These are phyloP conservation scores for Glaciozyma antarctica DNA, from an alignment of 768 basidiomycete genomes.

Conservation along the genomic window DNA sequence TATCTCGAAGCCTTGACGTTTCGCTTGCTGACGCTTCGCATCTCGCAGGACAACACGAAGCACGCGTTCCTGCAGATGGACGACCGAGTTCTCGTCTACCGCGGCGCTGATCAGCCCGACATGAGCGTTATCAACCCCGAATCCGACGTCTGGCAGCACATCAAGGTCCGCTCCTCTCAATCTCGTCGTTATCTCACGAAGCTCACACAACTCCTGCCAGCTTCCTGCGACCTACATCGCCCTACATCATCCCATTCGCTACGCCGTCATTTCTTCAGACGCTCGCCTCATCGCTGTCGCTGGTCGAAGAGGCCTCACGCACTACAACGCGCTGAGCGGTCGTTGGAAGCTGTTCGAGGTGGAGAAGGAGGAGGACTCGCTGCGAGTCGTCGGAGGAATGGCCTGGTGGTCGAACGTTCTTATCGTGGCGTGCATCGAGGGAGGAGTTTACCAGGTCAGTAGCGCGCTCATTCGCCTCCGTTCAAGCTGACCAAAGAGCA, in stretches of 20 bases:
- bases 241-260: slow-evolving; percentile 86
- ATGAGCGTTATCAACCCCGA: slow-evolving; percentile 97
- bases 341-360: slow-evolving; percentile 85
- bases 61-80: slow-evolving; percentile 94
- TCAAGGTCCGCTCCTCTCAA: slow-evolving; percentile 52
- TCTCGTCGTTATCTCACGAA: slow-evolving; percentile 5
- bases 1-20: neutral
- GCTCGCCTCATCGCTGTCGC: slow-evolving; percentile 87
- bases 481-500: neutral
- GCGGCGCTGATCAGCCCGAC: slow-evolving; percentile 94
- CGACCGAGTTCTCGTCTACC: slow-evolving; percentile 82
- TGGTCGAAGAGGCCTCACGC: slow-evolving; percentile 77
- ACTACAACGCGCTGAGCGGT: slow-evolving; percentile 88
- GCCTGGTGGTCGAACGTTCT: slow-evolving; percentile 95
- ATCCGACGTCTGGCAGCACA: slow-evolving; percentile 94
- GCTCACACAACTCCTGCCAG: slow-evolving; percentile 43
- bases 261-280: slow-evolving; percentile 80
- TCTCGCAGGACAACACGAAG: slow-evolving; percentile 79
- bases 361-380: slow-evolving; percentile 73
- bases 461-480: slow-evolving; percentile 36
- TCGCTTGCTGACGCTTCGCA: slow-evolving; percentile 6
- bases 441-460: slow-evolving; percentile 64
- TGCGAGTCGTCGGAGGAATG: slow-evolving; percentile 78
- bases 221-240: slow-evolving; percentile 81
- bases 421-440: slow-evolving; percentile 71